Percentiles rank a stretch among this genome's conserved stretches.
These are phyloP conservation scores for Saccharomycopsis hybrid DNA, from an alignment of 1,139 yeast species.

Conservation along the genomic window DNA sequence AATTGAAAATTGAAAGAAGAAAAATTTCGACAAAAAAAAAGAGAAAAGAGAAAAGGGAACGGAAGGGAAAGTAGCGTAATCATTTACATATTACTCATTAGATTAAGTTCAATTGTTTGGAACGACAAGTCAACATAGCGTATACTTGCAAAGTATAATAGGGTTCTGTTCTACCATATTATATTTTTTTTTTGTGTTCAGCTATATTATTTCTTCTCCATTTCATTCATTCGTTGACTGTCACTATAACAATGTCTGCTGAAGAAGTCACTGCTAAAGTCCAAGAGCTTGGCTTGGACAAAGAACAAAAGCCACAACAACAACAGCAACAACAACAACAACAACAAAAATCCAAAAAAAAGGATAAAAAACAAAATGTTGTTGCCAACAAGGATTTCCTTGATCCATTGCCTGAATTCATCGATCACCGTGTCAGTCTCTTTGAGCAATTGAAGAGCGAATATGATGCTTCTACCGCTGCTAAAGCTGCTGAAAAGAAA, in stretches of 20 bases:
- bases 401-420: constrained; percentile 76
- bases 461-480: constrained; percentile 66
- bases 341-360: constrained; percentile 25
- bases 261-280: constrained; percentile 13
- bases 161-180: too few species aligned
- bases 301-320: not conserved
- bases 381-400: constrained; percentile 31
- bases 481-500: constrained; percentile 46
- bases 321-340: constrained; percentile 24
- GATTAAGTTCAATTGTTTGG: too few species aligned
- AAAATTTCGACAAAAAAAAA: too few species aligned
- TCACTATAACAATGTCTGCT: constrained; percentile 5
- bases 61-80: too few species aligned
- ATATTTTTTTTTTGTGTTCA: too few species aligned
- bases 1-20: too few species aligned
- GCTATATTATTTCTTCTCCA: too few species aligned
- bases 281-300: constrained; percentile 10
- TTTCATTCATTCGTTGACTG: too few species aligned
- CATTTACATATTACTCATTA: too few species aligned
- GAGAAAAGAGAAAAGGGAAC: too few species aligned
- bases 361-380: constrained; percentile 27
- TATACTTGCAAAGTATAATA: too few species aligned
- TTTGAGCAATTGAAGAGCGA: constrained; percentile 78
- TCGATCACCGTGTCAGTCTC: constrained; percentile 69
- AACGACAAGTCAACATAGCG: too few species aligned